Conservation (phyloP, 2,329 filamentous ascomycete genomes). For the Tolypocladium tropicale region DNA sequence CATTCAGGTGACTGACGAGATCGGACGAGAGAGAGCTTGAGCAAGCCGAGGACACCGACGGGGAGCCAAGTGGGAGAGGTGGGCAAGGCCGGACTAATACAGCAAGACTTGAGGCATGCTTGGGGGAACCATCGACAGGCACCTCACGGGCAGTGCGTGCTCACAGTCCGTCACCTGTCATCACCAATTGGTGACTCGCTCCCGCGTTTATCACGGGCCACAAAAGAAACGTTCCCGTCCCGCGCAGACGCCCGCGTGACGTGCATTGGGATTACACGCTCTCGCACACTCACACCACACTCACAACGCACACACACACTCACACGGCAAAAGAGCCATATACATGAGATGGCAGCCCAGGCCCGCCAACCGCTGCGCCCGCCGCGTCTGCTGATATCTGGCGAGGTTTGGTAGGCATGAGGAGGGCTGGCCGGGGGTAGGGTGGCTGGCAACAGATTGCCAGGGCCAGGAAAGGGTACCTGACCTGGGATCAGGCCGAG, state of each 20-base stretch:
- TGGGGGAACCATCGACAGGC: background rate
- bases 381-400: conserved; percentile 2
- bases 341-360: background rate
- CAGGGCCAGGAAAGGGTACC: conserved; percentile 1
- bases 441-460: background rate
- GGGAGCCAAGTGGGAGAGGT: background rate
- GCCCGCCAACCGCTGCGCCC: conserved; percentile 1
- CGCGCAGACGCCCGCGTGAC: conserved; percentile 1
- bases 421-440: background rate
- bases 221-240: conserved; percentile 2
- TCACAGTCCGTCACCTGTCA: background rate
- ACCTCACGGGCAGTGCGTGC: background rate
- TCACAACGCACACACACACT: background rate
- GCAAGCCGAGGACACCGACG: background rate
- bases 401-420: background rate
- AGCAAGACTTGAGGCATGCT: background rate
- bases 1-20: background rate
- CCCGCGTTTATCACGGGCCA: conserved; percentile 1
- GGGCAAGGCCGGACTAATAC: background rate
- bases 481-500: conserved; percentile 1
- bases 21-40: background rate
- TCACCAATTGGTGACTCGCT: background rate
- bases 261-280: background rate
- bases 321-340: background rate
- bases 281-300: background rate